phyloP scores from a whole-genome alignment of 148 eudicot species.

The Rhododendron kiyosumense region DNA sequence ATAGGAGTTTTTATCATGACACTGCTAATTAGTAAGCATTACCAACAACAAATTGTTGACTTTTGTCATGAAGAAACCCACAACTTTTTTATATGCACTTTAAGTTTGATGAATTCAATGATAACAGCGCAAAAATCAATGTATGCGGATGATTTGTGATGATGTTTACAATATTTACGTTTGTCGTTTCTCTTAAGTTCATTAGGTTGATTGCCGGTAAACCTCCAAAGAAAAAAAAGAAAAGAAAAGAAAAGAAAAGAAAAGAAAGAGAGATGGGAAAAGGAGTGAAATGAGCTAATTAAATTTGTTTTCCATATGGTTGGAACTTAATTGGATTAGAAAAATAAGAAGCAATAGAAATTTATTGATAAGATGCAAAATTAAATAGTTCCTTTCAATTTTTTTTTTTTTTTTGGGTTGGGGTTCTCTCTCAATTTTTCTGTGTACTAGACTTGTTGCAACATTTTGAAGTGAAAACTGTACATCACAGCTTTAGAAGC shows the following conservation, averaged over 20 bases:
- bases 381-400: not conserved
- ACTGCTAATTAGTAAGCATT: not conserved
- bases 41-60: not conserved
- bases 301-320: not conserved
- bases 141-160: not conserved
- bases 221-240: too few species aligned
- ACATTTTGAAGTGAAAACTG: not conserved
- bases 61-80: not conserved
- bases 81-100: not conserved
- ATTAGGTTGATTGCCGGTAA: not conserved
- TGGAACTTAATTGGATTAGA: not conserved
- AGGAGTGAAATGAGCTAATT: not conserved
- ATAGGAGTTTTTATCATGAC: not conserved
- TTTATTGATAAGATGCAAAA: not conserved
- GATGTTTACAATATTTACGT: not conserved
- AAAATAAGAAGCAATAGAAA: not conserved
- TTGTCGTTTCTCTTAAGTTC: not conserved
- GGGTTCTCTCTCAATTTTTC: not conserved
- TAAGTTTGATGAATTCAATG: slow-evolving; percentile 6
- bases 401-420: not conserved
- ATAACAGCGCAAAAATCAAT: not conserved
- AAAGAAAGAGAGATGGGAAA: not conserved
- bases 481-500: not conserved
- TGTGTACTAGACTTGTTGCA: not conserved
- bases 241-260: not conserved